A percentile compares a stretch with the other conserved stretches of the same genome.
These are phyloP conservation scores for Dorcoceras hygrometricum DNA, from an alignment of 257 asterid species.

Conservation along the genomic window DNA sequence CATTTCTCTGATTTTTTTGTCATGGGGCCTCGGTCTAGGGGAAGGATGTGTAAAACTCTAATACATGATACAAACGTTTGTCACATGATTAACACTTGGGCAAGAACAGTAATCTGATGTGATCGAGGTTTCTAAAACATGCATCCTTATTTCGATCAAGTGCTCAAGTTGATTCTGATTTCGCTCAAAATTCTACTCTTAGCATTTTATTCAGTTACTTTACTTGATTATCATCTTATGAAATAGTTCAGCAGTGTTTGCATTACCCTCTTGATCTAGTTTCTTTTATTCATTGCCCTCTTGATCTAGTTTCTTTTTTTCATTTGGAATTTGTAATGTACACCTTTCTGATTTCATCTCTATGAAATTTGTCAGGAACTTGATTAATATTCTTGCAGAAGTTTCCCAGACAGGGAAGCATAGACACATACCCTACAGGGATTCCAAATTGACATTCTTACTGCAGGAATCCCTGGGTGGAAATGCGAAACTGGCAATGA, in stretches of 20 bases:
- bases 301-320: constrained; percentile 2
- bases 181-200: constrained; percentile 1
- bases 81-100: background rate
- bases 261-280: background rate
- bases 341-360: constrained; percentile 25
- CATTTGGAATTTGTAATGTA: constrained; percentile 2
- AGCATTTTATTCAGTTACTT: constrained; percentile 7
- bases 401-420: constrained; percentile 95
- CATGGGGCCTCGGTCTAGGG: too few relatives aligned
- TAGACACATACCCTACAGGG: constrained; percentile 96
- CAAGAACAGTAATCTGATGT: background rate
- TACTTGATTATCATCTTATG: constrained; percentile 6
- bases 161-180: background rate
- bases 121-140: background rate
- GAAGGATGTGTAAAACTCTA: background rate
- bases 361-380: constrained; percentile 59
- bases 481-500: constrained; percentile 95
- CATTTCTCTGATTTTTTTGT: background rate
- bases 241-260: background rate
- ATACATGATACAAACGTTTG: constrained; percentile 2
- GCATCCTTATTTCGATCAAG: background rate
- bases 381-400: constrained; percentile 93
- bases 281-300: constrained; percentile 1
- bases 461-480: constrained; percentile 99
- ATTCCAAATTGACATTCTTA: constrained; percentile 92